These are phyloP conservation scores for Glarea lozoyensis DNA, from an alignment of 495 filamentous ascomycete species.

Conservation along the genomic window DNA sequence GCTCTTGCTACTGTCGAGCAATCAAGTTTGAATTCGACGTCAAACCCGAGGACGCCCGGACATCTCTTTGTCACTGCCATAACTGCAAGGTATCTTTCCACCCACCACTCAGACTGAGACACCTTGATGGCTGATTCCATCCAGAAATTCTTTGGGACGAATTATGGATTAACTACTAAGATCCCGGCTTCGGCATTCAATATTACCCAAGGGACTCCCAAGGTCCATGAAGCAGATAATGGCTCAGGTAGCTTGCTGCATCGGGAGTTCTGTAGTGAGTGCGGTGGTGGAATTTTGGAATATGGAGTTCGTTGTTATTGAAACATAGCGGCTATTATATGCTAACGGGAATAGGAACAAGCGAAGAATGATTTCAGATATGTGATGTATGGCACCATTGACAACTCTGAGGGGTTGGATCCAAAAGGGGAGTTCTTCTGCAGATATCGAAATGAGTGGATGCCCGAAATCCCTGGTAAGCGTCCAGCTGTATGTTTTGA, in stretches of 20 bases:
- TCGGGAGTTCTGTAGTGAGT: slow-evolving; percentile 56
- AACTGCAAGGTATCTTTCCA: slow-evolving; percentile 42
- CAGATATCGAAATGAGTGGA: slow-evolving; percentile 46
- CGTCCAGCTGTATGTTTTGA: slow-evolving; percentile 4
- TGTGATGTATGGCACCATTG: slow-evolving; percentile 55
- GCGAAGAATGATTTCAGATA: slow-evolving; percentile 52
- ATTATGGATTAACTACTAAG: slow-evolving; percentile 57
- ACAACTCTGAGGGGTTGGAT: slow-evolving; percentile 48
- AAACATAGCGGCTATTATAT: slow-evolving; percentile 4
- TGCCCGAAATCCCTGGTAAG: slow-evolving; percentile 52
- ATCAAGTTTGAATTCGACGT: slow-evolving; percentile 39
- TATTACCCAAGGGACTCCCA: slow-evolving; percentile 32
- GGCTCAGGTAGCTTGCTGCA: slow-evolving; percentile 43
- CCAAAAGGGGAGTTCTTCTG: slow-evolving; percentile 68
- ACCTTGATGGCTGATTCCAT: not conserved
- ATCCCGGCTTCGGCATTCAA: slow-evolving; percentile 38
- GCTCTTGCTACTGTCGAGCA: slow-evolving; percentile 40
- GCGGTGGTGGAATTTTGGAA: slow-evolving; percentile 55
- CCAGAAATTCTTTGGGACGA: slow-evolving; percentile 52
- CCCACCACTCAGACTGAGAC: not conserved
- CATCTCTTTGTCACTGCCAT: slow-evolving; percentile 55
- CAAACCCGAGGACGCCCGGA: slow-evolving; percentile 42
- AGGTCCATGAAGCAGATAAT: slow-evolving; percentile 47
- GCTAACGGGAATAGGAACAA: slow-evolving; percentile 30
- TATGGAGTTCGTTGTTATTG: slow-evolving; percentile 41